Evolutionary conservation across 1,139 yeast genomes (phyloP).

Genomic region (Suhomyces bolitotheri): DNA sequence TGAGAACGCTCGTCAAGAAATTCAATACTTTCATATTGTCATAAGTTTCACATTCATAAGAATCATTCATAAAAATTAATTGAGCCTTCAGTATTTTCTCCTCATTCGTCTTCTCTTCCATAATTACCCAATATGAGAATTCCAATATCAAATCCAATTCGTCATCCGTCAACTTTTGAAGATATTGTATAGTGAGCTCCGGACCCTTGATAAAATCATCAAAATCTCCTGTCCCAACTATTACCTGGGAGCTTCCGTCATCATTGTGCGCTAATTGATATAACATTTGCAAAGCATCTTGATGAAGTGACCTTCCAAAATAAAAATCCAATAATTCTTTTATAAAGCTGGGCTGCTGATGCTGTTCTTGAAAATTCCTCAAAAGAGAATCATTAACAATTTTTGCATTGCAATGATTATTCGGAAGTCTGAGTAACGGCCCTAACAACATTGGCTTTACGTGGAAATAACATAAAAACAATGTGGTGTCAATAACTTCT

Average conservation of each 20-base stretch:
- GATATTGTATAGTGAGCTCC: conserved; percentile 58
- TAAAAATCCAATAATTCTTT: conserved; percentile 81
- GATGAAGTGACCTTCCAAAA: conserved; percentile 61
- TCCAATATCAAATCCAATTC: conserved; percentile 57
- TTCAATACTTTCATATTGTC: conserved; percentile 56
- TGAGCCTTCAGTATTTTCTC: conserved; percentile 40
- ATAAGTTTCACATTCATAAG: conserved; percentile 61
- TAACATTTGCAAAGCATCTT: conserved; percentile 66
- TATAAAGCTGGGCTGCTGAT: conserved; percentile 48
- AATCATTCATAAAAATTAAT: conserved; percentile 66
- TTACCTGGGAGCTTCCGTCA: conserved; percentile 7
- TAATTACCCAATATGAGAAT: conserved; percentile 58
- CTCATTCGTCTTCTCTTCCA: conserved; percentile 18
- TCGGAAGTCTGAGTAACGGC: conserved; percentile 71
- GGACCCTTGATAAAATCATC: conserved; percentile 43
- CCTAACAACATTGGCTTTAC: conserved; percentile 75
- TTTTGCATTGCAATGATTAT: conserved; percentile 68
- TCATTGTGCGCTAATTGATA: conserved; percentile 34
- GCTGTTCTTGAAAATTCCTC: conserved; percentile 21
- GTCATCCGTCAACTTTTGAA: conserved; percentile 58
- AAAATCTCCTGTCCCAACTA: conserved; percentile 17
- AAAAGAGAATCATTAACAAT: conserved; percentile 59
- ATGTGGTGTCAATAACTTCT: conserved; percentile 69
- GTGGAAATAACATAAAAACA: conserved; percentile 71
- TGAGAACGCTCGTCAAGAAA: conserved; percentile 33